Conservation (phyloP, 768 basidiomycete genomes). For the Hygrophorus russula region DNA sequence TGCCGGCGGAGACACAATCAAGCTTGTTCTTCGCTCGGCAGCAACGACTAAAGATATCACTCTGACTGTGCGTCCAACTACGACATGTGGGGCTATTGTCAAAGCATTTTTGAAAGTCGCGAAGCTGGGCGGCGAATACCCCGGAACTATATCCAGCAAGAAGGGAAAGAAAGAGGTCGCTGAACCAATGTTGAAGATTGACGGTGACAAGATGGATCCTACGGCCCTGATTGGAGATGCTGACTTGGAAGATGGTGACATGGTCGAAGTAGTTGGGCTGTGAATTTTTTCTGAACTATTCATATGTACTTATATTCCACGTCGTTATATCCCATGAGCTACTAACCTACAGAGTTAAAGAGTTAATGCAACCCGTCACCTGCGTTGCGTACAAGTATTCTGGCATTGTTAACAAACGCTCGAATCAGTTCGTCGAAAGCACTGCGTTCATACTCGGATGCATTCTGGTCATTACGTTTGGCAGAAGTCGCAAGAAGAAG, state of each 20-base stretch:
- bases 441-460: conserved; percentile 50
- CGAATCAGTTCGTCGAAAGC: conserved; percentile 89
- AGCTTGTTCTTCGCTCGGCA: conserved; percentile 52
- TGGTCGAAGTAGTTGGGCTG: conserved; percentile 63
- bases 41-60: conserved; percentile 40
- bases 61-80: conserved; percentile 61
- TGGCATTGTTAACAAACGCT: conserved; percentile 86
- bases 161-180: conserved; percentile 23
- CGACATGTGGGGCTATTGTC: conserved; percentile 68
- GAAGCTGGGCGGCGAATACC: conserved; percentile 46
- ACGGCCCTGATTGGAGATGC: conserved; percentile 49
- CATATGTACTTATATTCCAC: too few relatives aligned
- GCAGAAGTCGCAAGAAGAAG: conserved; percentile 61
- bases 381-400: conserved; percentile 79
- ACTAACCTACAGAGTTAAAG: neutral
- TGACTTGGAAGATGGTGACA: conserved; percentile 72
- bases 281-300: conserved; percentile 11
- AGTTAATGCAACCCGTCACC: conserved; percentile 33
- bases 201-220: conserved; percentile 62
- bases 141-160: conserved; percentile 16
- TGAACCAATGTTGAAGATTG: conserved; percentile 45
- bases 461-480: conserved; percentile 51
- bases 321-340: neutral
- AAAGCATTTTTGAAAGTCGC: conserved; percentile 64
- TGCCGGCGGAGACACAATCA: conserved; percentile 47